Percentiles rank a stretch among this genome's conserved stretches.
Conservation (phyloP, 2,329 filamentous ascomycete genomes). For the Neonectria hederae region DNA sequence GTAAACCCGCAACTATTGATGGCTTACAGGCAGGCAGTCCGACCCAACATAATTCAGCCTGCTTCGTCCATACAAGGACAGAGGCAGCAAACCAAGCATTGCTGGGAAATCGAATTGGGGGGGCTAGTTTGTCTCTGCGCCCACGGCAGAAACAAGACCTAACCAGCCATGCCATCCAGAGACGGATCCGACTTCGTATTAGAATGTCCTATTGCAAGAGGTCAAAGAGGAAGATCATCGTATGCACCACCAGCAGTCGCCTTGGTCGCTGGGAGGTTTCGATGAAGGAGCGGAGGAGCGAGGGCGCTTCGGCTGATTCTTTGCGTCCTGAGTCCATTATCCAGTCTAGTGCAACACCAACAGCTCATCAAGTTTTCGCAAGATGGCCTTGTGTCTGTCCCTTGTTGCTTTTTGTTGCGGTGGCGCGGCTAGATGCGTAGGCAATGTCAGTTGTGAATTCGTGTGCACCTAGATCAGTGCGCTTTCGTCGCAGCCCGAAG, state of each 20-base stretch:
- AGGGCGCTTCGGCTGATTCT: conserved; percentile 1
- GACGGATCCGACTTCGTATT: background rate
- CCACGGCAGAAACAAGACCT: conserved; percentile 1
- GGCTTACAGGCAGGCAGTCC: conserved; percentile 10
- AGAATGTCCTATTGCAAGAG: background rate
- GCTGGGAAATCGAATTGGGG: background rate
- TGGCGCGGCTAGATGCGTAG: background rate
- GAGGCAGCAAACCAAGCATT: conserved; percentile 5
- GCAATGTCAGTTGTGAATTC: background rate
- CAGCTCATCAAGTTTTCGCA: background rate
- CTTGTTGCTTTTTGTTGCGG: conserved; percentile 13
- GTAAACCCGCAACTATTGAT: conserved; percentile 7
- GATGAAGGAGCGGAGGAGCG: background rate
- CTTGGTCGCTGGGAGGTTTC: background rate
- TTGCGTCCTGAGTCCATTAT: background rate
- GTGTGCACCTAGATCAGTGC: background rate
- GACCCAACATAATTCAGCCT: background rate
- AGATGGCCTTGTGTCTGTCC: conserved; percentile 1
- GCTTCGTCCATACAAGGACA: conserved; percentile 2
- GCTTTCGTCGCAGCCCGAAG: background rate
- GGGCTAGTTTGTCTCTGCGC: conserved; percentile 9
- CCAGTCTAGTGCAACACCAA: conserved; percentile 3
- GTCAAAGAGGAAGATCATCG: background rate
- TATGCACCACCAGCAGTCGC: background rate
- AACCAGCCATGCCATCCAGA: conserved; percentile 11